Percentiles rank a stretch among this genome's conserved stretches.
These are phyloP conservation scores for Rhodotorula sphaerocarpa DNA, from an alignment of 768 basidiomycete species.

Conservation along the genomic window DNA sequence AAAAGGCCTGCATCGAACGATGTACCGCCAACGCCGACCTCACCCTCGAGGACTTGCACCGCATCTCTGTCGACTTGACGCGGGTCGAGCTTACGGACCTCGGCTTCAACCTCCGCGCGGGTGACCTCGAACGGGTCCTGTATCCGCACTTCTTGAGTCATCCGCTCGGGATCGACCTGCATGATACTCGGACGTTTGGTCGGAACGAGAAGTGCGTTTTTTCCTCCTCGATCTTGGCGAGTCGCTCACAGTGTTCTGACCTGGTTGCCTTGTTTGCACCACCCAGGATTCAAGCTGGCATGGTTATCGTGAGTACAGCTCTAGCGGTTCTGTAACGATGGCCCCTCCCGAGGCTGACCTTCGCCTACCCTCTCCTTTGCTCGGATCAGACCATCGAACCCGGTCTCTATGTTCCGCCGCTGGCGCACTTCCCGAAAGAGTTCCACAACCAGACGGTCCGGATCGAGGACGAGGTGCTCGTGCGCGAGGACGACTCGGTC, in stretches of 20 bases:
- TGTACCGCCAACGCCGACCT: conserved; percentile 49
- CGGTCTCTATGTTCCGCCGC: conserved; percentile 83
- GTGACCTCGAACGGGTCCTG: conserved; percentile 56
- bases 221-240: conserved; percentile 10
- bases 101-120: conserved; percentile 47
- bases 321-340: not conserved
- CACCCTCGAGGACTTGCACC: conserved; percentile 69
- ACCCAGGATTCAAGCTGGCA: conserved; percentile 60
- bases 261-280: conserved; percentile 4
- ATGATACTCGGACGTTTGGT: conserved; percentile 57
- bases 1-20: conserved; percentile 43
- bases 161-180: conserved; percentile 86
- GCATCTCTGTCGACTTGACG: conserved; percentile 59
- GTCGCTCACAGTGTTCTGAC: not conserved
- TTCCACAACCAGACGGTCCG: conserved; percentile 89
- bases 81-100: conserved; percentile 66
- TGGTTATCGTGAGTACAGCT: conserved; percentile 52
- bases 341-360: not conserved
- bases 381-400: conserved; percentile 31
- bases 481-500: conserved; percentile 48
- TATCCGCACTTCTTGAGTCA: conserved; percentile 93
- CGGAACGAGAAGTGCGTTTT: conserved; percentile 41
- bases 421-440: conserved; percentile 65
- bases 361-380: not conserved
- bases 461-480: conserved; percentile 74